A percentile compares a stretch with the other conserved stretches of the same genome.
Conservation (phyloP, 495 filamentous ascomycete genomes). For the Evansstolkia leycettana region DNA sequence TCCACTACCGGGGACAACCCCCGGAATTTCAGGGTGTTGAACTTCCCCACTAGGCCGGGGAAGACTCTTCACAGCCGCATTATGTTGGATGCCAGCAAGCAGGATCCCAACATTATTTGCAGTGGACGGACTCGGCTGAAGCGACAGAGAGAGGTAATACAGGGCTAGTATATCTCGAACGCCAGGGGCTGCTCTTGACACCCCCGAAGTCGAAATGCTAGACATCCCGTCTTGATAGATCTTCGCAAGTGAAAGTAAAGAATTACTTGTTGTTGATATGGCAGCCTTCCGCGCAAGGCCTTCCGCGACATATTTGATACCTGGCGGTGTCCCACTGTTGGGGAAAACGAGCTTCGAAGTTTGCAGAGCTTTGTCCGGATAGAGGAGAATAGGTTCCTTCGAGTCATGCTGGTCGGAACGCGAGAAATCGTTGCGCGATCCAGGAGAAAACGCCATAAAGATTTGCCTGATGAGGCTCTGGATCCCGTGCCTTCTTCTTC, state of each 20-base stretch:
- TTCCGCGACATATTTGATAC: slow-evolving; percentile 62
- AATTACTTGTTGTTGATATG: slow-evolving; percentile 90
- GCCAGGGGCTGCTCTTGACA: slow-evolving; percentile 50
- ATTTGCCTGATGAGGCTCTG: slow-evolving; percentile 72
- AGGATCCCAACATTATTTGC: slow-evolving; percentile 98
- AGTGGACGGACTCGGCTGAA: slow-evolving; percentile 93
- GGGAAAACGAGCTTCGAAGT: slow-evolving; percentile 81
- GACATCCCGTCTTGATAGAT: slow-evolving; percentile 99
- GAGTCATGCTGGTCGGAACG: slow-evolving; percentile 13
- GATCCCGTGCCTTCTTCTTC: slow-evolving; percentile 58
- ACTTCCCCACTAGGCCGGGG: slow-evolving; percentile 21
- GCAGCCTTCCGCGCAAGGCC: slow-evolving; percentile 67
- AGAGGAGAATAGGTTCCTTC: slow-evolving; percentile 60
- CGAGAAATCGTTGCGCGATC: slow-evolving; percentile 15
- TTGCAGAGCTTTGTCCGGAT: slow-evolving; percentile 71
- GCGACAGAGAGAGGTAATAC: slow-evolving; percentile 89
- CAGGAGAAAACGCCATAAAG: slow-evolving; percentile 53
- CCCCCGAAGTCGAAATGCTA: slow-evolving; percentile 48
- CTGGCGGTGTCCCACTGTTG: slow-evolving; percentile 67
- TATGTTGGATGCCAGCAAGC: slow-evolving; percentile 84
- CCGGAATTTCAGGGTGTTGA: slow-evolving; percentile 50
- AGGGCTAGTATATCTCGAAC: slow-evolving; percentile 90
- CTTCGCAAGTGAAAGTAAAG: slow-evolving; percentile 86
- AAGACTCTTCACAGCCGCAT: slow-evolving; percentile 31
- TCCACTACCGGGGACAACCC: slow-evolving; percentile 75